Conservation (phyloP, 2,329 filamentous ascomycete species). For the Ceratocystis destructans region DNA sequence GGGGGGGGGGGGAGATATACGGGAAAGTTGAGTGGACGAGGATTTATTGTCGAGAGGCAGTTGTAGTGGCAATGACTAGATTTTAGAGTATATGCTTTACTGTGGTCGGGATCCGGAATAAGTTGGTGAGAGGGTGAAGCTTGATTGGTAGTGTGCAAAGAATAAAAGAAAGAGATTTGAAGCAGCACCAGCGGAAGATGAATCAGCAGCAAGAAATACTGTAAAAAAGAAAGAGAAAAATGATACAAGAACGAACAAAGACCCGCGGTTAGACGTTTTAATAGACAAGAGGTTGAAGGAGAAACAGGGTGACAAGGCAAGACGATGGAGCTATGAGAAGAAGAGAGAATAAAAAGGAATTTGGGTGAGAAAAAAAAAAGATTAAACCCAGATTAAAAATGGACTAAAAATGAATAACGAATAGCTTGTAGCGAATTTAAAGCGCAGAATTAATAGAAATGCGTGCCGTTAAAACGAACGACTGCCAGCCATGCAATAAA, state of each 20-base stretch:
- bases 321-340: slow-evolving; percentile 6
- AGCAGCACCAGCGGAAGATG: background rate
- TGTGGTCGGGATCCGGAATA: background rate
- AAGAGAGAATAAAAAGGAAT: background rate
- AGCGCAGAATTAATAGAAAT: background rate
- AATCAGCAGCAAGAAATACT: background rate
- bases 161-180: background rate
- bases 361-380: background rate
- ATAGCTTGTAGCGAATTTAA: background rate
- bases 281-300: background rate
- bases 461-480: background rate
- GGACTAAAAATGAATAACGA: background rate
- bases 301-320: background rate
- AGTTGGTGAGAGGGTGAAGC: background rate
- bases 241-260: background rate
- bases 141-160: background rate
- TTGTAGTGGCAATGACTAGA: background rate
- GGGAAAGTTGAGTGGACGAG: background rate
- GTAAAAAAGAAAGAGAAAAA: slow-evolving; percentile 4
- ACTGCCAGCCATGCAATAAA: slow-evolving; percentile 5
- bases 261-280: slow-evolving; percentile 4
- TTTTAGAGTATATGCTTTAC: background rate
- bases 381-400: background rate
- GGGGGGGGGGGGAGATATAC: background rate
- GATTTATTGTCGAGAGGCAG: background rate